Base-by-base conservation (phyloP, 768 basidiomycete genomes). In the Lactifluus volemus region DNA sequence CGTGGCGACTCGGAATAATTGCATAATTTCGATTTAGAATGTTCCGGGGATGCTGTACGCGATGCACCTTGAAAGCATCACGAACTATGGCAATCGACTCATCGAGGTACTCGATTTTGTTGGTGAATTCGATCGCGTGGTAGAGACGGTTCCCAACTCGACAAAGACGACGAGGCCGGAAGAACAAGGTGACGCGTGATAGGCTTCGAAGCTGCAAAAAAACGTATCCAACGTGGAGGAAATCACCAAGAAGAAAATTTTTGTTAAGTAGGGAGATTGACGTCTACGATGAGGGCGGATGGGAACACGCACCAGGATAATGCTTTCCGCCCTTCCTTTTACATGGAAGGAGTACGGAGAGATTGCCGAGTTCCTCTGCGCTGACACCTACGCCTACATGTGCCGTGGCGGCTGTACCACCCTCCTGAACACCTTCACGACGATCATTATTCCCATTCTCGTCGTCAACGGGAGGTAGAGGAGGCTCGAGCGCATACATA, bases 271-370 rank as follows among this genome's bases (percentile, higher is more conserved):
- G 34, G n/a, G 21, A 47, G 32, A 47, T 25, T 9, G 12, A 25
- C 25, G 25, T 2, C 11, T 6, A 8, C 21, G 11, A 10, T 2
- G 10, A n/a, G n/a, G n/a, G 21, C 10, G 4, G 21, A 10, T 14
- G 21, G 45, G 17, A 19, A 12, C 8, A 57, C 65, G 53, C 53
- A 66, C 65, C 45, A 44, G 59, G 65, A 42, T 49, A 65, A 1
- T 65, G 54, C 45, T 53, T 58, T 45, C 65, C 65, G 39, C 57
- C 54, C 30, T 65, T 66, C 36, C 50, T 42, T 21, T 60, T 56
- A 47, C 63, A 19, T 9, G 65, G 65, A 3, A 66, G 45, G 45
- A 66, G 54, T 19, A 66, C 63, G 17, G 65, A 58, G 5, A 65
- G 38, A 21, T 42, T 15, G 39, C n/a, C 17, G 53, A 66, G 59